These are phyloP conservation scores for Colletotrichum phormii DNA, from an alignment of 2,329 filamentous ascomycete genomes.

Conservation along the genomic window DNA sequence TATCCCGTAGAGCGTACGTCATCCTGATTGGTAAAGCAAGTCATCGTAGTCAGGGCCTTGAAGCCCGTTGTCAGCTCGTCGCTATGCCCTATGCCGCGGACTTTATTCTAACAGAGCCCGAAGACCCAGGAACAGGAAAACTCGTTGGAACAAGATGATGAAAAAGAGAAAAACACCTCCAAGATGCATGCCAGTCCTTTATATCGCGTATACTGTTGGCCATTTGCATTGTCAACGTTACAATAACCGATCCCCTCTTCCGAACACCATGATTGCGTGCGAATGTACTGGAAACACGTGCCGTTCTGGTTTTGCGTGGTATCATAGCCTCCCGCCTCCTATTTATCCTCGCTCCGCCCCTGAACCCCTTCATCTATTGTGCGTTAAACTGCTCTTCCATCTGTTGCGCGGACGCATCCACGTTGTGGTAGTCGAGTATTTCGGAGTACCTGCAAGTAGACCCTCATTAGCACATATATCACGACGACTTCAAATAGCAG, in stretches of 20 bases:
- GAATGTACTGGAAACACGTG: conserved; percentile 37
- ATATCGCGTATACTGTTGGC: conserved; percentile 38
- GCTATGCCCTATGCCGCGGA: neutral
- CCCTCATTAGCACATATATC: neutral
- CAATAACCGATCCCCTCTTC: conserved; percentile 35
- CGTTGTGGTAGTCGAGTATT: conserved; percentile 98
- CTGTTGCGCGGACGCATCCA: conserved; percentile 65
- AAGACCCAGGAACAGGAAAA: neutral
- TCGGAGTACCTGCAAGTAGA: conserved; percentile 85
- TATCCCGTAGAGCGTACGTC: neutral
- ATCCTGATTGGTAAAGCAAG: neutral
- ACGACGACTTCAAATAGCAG: neutral
- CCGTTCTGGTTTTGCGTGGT: conserved; percentile 37
- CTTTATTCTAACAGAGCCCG: neutral
- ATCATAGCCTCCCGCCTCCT: conserved; percentile 35
- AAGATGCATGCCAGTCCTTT: conserved; percentile 36
- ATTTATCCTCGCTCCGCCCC: conserved; percentile 19
- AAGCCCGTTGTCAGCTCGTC: neutral
- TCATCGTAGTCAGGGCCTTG: neutral
- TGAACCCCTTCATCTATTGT: conserved; percentile 43
- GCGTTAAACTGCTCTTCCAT: conserved; percentile 52
- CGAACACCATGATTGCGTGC: conserved; percentile 37
- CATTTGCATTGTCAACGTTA: conserved; percentile 36
- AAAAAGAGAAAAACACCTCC: conserved; percentile 26
- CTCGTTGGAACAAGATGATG: conserved; percentile 7